Evolutionary conservation across 306 rosid genomes (phyloP).

Genomic region (Crataegus laevigata): DNA sequence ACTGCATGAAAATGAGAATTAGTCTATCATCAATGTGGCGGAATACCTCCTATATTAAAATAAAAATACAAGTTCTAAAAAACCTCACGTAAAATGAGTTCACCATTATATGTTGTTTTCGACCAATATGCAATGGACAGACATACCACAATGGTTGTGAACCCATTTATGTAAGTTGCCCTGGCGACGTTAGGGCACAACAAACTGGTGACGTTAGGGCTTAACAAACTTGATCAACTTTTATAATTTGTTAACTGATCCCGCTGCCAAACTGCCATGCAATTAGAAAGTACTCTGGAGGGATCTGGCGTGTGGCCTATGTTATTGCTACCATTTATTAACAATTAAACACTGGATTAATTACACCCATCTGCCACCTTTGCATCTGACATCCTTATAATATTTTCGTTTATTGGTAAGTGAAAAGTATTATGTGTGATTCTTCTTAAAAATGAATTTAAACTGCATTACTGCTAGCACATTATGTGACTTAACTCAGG

Average conservation of each 20-base stretch:
- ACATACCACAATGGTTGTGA: no score
- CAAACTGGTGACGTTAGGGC: neutral
- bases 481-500: no score
- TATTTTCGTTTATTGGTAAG: no score
- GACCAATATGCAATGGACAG: neutral
- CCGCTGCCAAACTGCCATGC: neutral
- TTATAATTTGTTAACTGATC: neutral
- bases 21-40: no score
- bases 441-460: fast-evolving
- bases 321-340: neutral
- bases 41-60: no score
- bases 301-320: neutral
- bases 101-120: no score
- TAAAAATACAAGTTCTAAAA: no score
- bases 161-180: neutral
- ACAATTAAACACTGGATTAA: neutral
- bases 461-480: fast-evolving
- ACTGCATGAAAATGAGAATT: no score
- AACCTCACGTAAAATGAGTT: no score
- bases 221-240: neutral
- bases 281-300: neutral
- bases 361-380: neutral
- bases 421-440: fast-evolving
- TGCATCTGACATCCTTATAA: neutral
- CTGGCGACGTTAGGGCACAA: no score